Conservation (phyloP, 2,329 filamentous ascomycete genomes). For the Aureobasidium sp. region DNA sequence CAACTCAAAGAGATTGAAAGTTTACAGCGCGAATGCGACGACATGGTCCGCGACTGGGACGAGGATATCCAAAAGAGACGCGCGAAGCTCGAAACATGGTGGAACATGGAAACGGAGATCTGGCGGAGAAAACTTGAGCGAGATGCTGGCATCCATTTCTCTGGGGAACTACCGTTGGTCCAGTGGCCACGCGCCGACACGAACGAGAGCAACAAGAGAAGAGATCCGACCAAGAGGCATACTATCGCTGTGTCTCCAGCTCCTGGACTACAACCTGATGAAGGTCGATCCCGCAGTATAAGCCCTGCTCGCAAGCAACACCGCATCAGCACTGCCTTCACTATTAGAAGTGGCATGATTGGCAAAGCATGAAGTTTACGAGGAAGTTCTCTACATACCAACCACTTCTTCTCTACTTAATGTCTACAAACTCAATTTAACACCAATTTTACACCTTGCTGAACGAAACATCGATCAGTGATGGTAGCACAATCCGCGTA, state of each 20-base stretch:
- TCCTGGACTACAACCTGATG: background rate
- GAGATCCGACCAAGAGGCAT: background rate
- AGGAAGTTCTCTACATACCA: background rate
- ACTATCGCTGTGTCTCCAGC: constrained; percentile 1
- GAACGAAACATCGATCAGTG: background rate
- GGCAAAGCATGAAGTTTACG: background rate
- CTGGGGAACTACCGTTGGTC: background rate
- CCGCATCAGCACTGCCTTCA: constrained; percentile 11
- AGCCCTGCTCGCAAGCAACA: constrained; percentile 5
- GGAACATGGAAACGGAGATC: constrained; percentile 16
- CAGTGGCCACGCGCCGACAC: background rate
- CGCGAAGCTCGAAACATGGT: constrained; percentile 15
- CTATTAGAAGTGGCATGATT: constrained; percentile 5
- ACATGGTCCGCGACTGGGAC: constrained; percentile 1
- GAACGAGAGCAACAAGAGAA: background rate
- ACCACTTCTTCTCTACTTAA: background rate
- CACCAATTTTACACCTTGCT: background rate
- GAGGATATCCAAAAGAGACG: constrained; percentile 3
- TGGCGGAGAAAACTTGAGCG: constrained; percentile 14
- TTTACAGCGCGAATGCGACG: constrained; percentile 11
- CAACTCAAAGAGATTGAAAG: constrained; percentile 25
- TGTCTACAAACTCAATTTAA: background rate
- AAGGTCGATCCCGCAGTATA: background rate
- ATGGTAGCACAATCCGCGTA: background rate
- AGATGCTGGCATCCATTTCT: constrained; percentile 1